Evolutionary conservation across 2,329 filamentous ascomycete species (phyloP).

Genomic region (Talaromyces marneffei): DNA sequence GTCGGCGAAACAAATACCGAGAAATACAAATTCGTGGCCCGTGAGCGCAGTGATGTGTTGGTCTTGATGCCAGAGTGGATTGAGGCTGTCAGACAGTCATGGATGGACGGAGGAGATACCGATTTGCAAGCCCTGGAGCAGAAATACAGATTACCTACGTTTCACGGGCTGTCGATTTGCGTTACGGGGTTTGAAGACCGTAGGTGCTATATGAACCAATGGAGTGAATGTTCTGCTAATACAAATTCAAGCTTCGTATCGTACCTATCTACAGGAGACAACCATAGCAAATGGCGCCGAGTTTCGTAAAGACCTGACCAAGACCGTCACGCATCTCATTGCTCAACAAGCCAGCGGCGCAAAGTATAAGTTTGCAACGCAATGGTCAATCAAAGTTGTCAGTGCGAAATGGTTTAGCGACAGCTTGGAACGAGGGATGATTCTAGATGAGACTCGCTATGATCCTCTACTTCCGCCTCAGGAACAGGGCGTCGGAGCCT

Average conservation of each 20-base stretch:
- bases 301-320: constrained; percentile 84
- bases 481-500: constrained; percentile 72
- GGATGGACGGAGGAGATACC: constrained; percentile 73
- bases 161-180: constrained; percentile 55
- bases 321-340: constrained; percentile 79
- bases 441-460: constrained; percentile 79
- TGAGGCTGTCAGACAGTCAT: constrained; percentile 68
- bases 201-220: constrained; percentile 30
- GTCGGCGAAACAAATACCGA: constrained; percentile 83
- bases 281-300: constrained; percentile 67
- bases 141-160: constrained; percentile 43
- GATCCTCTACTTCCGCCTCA: constrained; percentile 64
- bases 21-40: constrained; percentile 94
- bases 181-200: constrained; percentile 65
- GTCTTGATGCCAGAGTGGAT: constrained; percentile 81
- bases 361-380: constrained; percentile 82
- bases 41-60: constrained; percentile 76
- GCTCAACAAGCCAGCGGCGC: constrained; percentile 72
- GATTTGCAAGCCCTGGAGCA: constrained; percentile 65
- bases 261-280: constrained; percentile 63
- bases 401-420: constrained; percentile 80
- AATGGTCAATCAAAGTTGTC: constrained; percentile 76
- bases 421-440: constrained; percentile 79
- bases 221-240: background rate
- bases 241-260: constrained; percentile 50